Conservation (phyloP, 2,329 filamentous ascomycete genomes). For the Blastomyces gilchristii region DNA sequence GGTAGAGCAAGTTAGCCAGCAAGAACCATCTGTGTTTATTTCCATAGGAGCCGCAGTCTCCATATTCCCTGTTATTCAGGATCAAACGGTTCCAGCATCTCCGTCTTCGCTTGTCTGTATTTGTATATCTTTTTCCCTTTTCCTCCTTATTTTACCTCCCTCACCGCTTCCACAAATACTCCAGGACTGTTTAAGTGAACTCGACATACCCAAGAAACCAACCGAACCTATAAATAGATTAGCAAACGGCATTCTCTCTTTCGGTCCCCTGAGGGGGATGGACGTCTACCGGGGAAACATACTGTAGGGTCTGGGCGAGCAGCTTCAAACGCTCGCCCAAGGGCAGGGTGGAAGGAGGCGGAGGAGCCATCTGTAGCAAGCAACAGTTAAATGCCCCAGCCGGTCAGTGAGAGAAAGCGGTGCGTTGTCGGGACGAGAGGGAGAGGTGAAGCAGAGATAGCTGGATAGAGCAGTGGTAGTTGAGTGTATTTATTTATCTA, state of each 20-base stretch:
- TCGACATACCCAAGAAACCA: slow-evolving; percentile 70
- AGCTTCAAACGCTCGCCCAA: slow-evolving; percentile 63
- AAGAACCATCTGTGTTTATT: slow-evolving; percentile 3
- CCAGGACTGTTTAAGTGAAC: slow-evolving; percentile 10
- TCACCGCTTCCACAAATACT: not conserved
- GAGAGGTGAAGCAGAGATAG: not conserved
- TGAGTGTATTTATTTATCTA: not conserved
- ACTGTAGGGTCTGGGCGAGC: slow-evolving; percentile 85
- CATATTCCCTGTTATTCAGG: not conserved
- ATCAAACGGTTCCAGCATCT: not conserved
- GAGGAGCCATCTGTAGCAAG: slow-evolving; percentile 55
- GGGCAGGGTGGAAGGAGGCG: slow-evolving; percentile 58
- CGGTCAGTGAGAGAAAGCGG: not conserved
- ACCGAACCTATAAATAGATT: slow-evolving; percentile 42
- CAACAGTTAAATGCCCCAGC: not conserved
- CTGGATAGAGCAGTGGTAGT: not conserved
- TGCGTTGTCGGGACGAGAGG: too few relatives aligned
- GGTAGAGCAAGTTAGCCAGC: slow-evolving; percentile 2
- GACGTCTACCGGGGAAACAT: slow-evolving; percentile 43
- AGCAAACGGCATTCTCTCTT: slow-evolving; percentile 7
- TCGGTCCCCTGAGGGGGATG: not conserved
- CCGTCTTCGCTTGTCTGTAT: not conserved
- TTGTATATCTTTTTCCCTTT: not conserved
- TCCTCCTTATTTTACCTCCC: not conserved
- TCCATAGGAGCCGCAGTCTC: not conserved